Base-by-base conservation (phyloP, 805 yeast species). In the Lachancea quebecensis region DNA sequence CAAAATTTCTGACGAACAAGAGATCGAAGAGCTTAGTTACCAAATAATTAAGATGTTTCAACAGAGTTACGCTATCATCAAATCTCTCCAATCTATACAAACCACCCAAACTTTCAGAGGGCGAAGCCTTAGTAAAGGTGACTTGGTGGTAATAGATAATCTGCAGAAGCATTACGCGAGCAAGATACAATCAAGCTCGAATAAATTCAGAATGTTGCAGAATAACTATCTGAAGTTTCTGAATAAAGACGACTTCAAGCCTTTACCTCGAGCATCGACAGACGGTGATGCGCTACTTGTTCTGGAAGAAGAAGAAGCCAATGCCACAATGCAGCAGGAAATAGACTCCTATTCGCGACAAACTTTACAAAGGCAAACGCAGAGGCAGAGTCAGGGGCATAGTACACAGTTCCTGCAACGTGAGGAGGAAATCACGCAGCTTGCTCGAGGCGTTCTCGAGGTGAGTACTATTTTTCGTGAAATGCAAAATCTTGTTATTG, bases 401-500 rank as follows among this genome's bases (percentile, higher is more conserved):
- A 48, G 47, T 27, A 60, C 58, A 41, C 48, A 50, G 18, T 62
- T 54, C 50, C 60, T 53, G 45, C 87, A 85, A 54, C 73, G 99
- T 44, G 99, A 93, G 58, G 77, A 81, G 43, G 99, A 91, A 58
- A 93, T 93, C 43, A 84, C 85, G 29, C 85, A 84, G 53, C 74
- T 93, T 44, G 98, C 99, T 3, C 87, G 86, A 71, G 96, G 97
- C 42, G 95, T 93, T 38, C 69, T 91, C 35, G 99, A 93, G 61
- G 86, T 93, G 1, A 85, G 95, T 28, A 87, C 91, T 1, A 91
- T 93, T 38, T 93, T 93, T 70, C 84, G 85, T 60, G 98, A 93
- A 58, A 77, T 93, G 77, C 97, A 95, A 58, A 78, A 81, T 33
- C 72, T 93, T 74, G 86, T 93, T 36, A 84, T 93, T 45, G 98